Evolutionary conservation across 352 stramenopile genomes (phyloP), one percentile per base, ranked within the genome.

Genomic region (Thraustochytrium striatum): DNA sequence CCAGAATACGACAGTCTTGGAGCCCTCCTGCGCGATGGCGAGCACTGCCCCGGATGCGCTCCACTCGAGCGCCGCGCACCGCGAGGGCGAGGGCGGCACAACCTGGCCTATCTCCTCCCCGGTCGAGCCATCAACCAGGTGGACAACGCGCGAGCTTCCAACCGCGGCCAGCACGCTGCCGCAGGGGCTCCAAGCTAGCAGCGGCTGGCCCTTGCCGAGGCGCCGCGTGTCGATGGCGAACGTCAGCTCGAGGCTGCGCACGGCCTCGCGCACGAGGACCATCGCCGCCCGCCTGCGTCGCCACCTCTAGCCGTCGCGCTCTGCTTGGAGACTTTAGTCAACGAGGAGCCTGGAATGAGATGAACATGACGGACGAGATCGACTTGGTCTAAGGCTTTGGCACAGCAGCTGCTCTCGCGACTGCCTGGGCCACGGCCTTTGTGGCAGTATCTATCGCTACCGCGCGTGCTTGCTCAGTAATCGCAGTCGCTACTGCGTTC

Each of bases 111-210:
- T 33, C n/a, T 53, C 25, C 35, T 11, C 38, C 25, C 59, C 59
- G 9, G 7, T 11, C n/a, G n/a, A n/a, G 16, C 13, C 21, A 38
- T 52, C 38, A 3, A 70, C 35, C 59, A 70, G 59, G 35, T 70
- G 59, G 35, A 70, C 59, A 33, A 70, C 59, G 38, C 59, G 59
- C 21, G 59, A 70, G 59, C 59, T 70, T 3, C 59, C 59, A 13
- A 38, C 41, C 9, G 59, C 59, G 9, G 59, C 59, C 16, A 70
- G 38, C 16, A 70, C n/a, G 19, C 21, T 19, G 33, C 59, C 59
- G 41, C 53, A 33, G 13, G 59, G 59, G 38, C 59, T 70, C 59
- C 59, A 70, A 2, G 59, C 59, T n/a, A 55, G 16, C 30, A 70
- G 59, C 36, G 59, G 21, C 13, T 16, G 7, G 36, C 59, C 59